A percentile compares a stretch with the other conserved stretches of the same genome.
phyloP scores from a whole-genome alignment of 345 rosid species.

The Eucalyptus coolabah region DNA sequence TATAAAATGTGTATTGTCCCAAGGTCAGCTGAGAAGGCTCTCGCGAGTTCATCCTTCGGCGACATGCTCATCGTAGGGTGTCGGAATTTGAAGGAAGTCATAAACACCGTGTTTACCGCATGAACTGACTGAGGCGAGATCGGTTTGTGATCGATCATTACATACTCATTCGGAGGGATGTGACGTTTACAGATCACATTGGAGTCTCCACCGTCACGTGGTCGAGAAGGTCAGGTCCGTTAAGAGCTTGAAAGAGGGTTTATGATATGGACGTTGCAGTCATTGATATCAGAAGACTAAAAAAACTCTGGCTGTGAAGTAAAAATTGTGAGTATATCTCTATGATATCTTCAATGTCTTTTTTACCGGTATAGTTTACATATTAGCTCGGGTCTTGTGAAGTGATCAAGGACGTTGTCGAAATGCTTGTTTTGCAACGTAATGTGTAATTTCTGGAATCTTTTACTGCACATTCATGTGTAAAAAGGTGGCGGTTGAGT shows the following conservation, averaged over 20 bases:
- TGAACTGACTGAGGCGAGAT: background rate
- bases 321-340: background rate
- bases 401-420: too few relatives aligned
- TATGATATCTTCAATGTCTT: background rate
- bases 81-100: slow-evolving; percentile 61
- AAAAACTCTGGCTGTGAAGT: background rate
- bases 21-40: slow-evolving; percentile 32
- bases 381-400: background rate
- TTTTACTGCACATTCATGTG: background rate
- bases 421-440: background rate
- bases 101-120: slow-evolving; percentile 36
- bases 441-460: background rate
- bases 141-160: background rate
- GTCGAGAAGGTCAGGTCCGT: background rate
- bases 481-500: background rate
- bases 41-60: slow-evolving; percentile 16
- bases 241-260: background rate
- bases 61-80: slow-evolving; percentile 51
- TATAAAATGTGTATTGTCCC: slow-evolving; percentile 72
- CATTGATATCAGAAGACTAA: background rate
- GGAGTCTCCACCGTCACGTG: background rate
- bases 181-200: background rate
- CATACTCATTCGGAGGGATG: background rate
- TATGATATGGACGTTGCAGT: background rate
- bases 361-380: background rate